These are phyloP conservation scores for Xanthoconium separans DNA, from an alignment of 1,284 basidiomycete species.

Conservation along the genomic window DNA sequence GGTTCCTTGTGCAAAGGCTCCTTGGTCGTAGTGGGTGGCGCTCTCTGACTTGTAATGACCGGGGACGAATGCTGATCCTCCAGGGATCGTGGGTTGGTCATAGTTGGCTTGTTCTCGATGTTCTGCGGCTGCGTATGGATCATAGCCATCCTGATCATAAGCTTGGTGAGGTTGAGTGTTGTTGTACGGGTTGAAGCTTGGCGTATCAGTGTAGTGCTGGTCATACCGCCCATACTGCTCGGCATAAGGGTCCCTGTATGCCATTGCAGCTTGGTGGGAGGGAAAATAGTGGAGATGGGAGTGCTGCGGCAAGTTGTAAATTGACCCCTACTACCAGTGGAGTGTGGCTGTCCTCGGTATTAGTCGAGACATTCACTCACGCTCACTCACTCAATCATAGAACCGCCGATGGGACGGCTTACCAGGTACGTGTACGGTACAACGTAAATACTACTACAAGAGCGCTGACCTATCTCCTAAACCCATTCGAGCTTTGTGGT, in stretches of 20 bases:
- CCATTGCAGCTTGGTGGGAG: conserved; percentile 28
- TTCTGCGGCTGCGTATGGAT: conserved; percentile 36
- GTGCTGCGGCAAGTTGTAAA: conserved; percentile 21
- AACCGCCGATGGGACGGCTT: background rate
- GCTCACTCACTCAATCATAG: too few species aligned
- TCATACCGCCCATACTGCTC: conserved; percentile 37
- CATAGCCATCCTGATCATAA: conserved; percentile 47
- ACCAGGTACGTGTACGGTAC: too few species aligned
- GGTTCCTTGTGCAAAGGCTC: conserved; percentile 37
- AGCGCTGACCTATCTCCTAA: conserved; percentile 24
- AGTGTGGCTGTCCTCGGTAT: conserved; percentile 5
- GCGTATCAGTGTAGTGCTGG: conserved; percentile 39
- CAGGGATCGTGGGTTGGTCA: conserved; percentile 23
- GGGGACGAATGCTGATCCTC: conserved; percentile 19
- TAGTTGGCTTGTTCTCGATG: conserved; percentile 45
- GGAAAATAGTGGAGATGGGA: background rate
- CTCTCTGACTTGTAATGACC: conserved; percentile 24
- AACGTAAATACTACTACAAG: conserved; percentile 2
- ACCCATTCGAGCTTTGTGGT: conserved; percentile 30
- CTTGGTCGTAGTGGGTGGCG: conserved; percentile 38
- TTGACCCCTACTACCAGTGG: conserved; percentile 4
- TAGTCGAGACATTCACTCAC: too few species aligned
- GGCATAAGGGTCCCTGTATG: conserved; percentile 54
- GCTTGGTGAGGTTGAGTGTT: conserved; percentile 45
- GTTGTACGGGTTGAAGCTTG: conserved; percentile 51